Conservation (phyloP, 257 asterid species). For the Solanum clarkiae region DNA sequence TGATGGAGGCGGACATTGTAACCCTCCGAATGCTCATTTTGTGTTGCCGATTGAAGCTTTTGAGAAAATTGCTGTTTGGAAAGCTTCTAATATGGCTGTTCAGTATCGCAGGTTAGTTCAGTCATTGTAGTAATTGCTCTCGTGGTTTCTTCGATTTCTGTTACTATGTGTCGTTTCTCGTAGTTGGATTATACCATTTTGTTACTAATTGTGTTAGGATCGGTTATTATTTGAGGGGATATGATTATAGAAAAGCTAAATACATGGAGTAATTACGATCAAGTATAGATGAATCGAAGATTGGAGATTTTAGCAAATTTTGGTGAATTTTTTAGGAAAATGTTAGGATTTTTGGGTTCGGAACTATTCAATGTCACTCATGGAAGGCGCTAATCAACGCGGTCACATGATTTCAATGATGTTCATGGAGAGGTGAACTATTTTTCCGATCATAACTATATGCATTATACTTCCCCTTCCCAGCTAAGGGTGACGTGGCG, state of each 20-base stretch:
- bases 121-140: no score
- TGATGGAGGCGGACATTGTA: conserved; percentile 90
- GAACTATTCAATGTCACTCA: not conserved
- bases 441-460: not conserved
- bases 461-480: not conserved
- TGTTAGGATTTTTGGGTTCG: not conserved
- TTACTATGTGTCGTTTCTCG: no score
- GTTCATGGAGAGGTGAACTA: not conserved
- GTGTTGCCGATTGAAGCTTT: conserved; percentile 82
- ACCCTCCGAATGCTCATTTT: conserved; percentile 84
- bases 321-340: not conserved
- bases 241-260: no score
- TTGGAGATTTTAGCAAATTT: not conserved
- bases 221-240: no score
- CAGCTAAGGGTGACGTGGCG: not conserved
- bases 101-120: conserved; percentile 47
- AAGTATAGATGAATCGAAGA: not conserved
- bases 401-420: not conserved
- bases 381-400: not conserved
- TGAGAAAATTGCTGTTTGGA: conserved; percentile 94
- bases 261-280: no score
- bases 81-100: conserved; percentile 79
- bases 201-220: not conserved
- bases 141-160: no score
- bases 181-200: not conserved